Base-by-base conservation (phyloP, 2,329 filamentous ascomycete species). In the Sarocladium kiliense region DNA sequence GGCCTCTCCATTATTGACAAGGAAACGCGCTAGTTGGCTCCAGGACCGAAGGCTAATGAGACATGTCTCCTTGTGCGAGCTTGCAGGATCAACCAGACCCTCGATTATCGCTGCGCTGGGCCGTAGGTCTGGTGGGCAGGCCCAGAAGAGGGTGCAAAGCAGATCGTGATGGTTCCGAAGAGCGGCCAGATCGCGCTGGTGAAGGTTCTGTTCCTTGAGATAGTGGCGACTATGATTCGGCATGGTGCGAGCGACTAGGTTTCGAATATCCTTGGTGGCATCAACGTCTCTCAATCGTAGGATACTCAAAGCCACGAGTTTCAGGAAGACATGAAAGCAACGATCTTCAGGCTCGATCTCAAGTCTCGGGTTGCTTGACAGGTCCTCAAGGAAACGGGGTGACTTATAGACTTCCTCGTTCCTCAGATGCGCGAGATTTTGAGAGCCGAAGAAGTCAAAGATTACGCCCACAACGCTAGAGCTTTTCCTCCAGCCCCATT, bases 111-210 rank as follows among this genome's bases (percentile, higher is more conserved):
- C 74, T 1, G 79, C 68, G 5, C 72, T 72, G 3, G 81, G 82
- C 7, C 84, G 76, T 50, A 81, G 62, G 2, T 78, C 76, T 1
- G 74, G 64, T 9, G 84, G 84, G 1, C 81, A 76, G 5, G 79
- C 81, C 83, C 84, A 88, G 64, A 81, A 88, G 3, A 88, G 71
- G 1, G 83, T 85, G 59, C 80, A 84, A 3, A 88, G 72, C 41
- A 88, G 76, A 64, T 88, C 85, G 57, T 88, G 85, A 57, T 88
- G 85, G 58, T 88, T 88, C 56, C 84, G 74, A 42, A 88, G 69
- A 4, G 84, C 82, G 3, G 82, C 82, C 45, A 88, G 72, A 50
- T 88, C 84, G 36, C 77, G 77, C 60, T 84, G 74, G 56, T 79
- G 76, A 11, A 87, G 76, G 5, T 72, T 74, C 56, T 84, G 77